Conservation (phyloP, 495 filamentous ascomycete genomes). For the Bacidia rubella region DNA sequence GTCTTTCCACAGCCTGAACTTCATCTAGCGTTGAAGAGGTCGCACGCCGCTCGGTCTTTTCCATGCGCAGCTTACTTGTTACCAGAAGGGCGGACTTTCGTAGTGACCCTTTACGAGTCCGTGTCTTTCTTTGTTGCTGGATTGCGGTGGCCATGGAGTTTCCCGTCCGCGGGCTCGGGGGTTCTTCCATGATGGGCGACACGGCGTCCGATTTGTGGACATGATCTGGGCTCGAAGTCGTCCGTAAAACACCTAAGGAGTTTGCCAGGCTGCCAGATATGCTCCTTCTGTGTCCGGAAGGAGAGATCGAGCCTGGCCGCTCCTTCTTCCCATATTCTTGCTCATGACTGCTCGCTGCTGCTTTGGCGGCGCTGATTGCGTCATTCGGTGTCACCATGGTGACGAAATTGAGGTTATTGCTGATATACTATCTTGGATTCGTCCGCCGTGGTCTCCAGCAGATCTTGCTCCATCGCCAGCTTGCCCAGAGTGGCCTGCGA, state of each 20-base stretch:
- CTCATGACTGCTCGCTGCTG: conserved; percentile 7
- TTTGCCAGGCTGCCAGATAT: conserved; percentile 50
- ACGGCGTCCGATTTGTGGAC: not conserved
- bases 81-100: conserved; percentile 69
- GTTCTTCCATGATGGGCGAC: conserved; percentile 2
- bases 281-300: conserved; percentile 46
- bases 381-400: conserved; percentile 2
- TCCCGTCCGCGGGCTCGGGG: conserved; percentile 28
- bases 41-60: conserved; percentile 22
- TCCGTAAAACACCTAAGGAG: conserved; percentile 32
- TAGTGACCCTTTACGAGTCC: conserved; percentile 64
- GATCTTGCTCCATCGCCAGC: no score
- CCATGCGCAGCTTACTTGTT: conserved; percentile 46
- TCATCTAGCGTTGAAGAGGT: conserved; percentile 24
- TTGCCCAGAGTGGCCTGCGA: no score
- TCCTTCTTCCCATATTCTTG: conserved; percentile 7
- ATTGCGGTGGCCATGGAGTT: conserved; percentile 44
- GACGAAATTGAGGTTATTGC: not conserved
- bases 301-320: conserved; percentile 21
- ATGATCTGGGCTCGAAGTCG: conserved; percentile 2
- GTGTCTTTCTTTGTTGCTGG: conserved; percentile 48
- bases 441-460: no score
- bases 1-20: conserved; percentile 32
- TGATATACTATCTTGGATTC: not conserved
- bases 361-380: conserved; percentile 7